Evolutionary conservation across 1,284 basidiomycete genomes (phyloP).

Genomic region (Ganoderma meredithae): DNA sequence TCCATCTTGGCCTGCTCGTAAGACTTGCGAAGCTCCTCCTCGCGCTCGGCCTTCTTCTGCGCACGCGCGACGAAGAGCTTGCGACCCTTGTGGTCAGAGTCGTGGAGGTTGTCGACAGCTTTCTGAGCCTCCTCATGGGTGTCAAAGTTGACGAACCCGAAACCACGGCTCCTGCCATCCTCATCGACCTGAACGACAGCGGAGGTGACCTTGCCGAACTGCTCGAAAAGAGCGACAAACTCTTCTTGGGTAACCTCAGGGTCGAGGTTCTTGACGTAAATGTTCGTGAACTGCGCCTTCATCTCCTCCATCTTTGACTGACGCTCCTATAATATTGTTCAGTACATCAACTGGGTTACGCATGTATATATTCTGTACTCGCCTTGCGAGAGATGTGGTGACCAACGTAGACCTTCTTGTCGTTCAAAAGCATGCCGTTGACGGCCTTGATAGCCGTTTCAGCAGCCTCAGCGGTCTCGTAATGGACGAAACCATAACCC

Average conservation of each 20-base stretch:
- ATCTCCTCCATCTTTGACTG: slow-evolving; percentile 99
- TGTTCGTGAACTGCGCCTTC: slow-evolving; percentile 96
- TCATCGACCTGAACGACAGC: slow-evolving; percentile 86
- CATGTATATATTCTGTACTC: slow-evolving; percentile 28
- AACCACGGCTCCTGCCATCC: slow-evolving; percentile 92
- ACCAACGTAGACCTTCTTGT: slow-evolving; percentile 99
- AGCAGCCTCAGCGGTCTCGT: slow-evolving; percentile 97
- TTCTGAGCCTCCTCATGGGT: slow-evolving; percentile 90
- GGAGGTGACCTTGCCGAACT: slow-evolving; percentile 90
- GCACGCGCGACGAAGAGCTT: slow-evolving; percentile 97
- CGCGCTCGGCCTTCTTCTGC: slow-evolving; percentile 98
- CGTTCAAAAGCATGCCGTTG: slow-evolving; percentile 99
- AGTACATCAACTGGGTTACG: not conserved
- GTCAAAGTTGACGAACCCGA: slow-evolving; percentile 98
- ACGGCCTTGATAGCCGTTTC: slow-evolving; percentile 98
- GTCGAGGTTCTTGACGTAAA: slow-evolving; percentile 98
- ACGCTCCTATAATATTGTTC: slow-evolving; percentile 68
- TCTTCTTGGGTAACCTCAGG: slow-evolving; percentile 86
- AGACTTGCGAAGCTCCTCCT: slow-evolving; percentile 93
- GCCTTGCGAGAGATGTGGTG: slow-evolving; percentile 98
- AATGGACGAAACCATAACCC: slow-evolving; percentile 99
- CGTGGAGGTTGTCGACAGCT: slow-evolving; percentile 93
- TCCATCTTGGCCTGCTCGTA: slow-evolving; percentile 98
- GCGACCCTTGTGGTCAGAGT: slow-evolving; percentile 86
- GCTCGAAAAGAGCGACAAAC: slow-evolving; percentile 85